phyloP scores from a whole-genome alignment of 495 filamentous ascomycete genomes.

The Saxophila tyrrhenica region DNA sequence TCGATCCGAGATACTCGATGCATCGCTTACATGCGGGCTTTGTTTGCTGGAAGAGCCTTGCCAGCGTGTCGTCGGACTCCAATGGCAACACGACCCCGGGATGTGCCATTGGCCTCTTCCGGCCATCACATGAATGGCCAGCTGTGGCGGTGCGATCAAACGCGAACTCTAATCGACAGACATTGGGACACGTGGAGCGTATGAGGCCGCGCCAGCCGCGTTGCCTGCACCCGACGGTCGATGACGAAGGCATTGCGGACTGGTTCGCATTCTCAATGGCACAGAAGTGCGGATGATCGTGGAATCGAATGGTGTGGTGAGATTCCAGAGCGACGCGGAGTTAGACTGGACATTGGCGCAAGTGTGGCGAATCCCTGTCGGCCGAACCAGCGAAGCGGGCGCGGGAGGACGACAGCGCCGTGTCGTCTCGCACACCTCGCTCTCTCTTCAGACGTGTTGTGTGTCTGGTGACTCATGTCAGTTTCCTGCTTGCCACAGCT shows the following conservation, averaged over 20 bases:
- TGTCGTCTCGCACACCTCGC: background rate
- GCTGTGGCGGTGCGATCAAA: background rate
- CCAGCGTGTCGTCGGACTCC: background rate
- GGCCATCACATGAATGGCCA: background rate
- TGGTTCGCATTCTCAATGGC: background rate
- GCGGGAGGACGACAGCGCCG: background rate
- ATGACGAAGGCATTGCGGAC: background rate
- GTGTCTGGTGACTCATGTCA: background rate
- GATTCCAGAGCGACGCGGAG: background rate
- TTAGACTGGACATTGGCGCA: no score
- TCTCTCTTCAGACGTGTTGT: background rate
- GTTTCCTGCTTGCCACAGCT: background rate
- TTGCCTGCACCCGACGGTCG: background rate
- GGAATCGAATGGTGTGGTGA: background rate
- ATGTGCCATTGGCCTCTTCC: background rate
- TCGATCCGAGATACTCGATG: background rate
- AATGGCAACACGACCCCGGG: background rate
- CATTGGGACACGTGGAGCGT: background rate
- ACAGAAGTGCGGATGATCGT: background rate
- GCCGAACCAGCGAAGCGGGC: no score
- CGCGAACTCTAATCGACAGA: background rate
- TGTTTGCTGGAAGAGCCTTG: background rate
- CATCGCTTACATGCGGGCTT: background rate
- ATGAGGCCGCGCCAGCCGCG: background rate
- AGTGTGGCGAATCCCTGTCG: background rate